phyloP scores from a whole-genome alignment of 148 eudicot species.

The Dianthus caryophyllus region DNA sequence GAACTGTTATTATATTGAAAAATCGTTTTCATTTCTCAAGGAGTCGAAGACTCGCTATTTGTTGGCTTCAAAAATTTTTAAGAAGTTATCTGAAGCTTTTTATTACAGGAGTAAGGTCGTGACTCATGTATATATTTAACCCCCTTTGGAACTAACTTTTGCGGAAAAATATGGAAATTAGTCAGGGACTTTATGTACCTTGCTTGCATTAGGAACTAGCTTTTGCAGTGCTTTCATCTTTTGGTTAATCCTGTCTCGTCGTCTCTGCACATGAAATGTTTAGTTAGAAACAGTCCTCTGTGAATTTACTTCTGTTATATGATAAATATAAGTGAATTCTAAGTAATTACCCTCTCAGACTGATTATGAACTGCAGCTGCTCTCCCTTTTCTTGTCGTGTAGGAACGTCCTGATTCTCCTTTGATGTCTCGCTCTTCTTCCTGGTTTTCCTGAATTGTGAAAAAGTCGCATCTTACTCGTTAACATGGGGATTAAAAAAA shows the following conservation, averaged over 20 bases:
- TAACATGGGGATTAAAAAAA: too few relatives aligned
- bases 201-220: constrained; percentile 86
- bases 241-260: constrained; percentile 86
- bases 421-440: constrained; percentile 48
- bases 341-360: constrained; percentile 64
- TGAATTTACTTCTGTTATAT: not conserved
- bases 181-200: constrained; percentile 33
- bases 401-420: constrained; percentile 48
- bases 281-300: constrained; percentile 13
- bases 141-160: constrained; percentile 90
- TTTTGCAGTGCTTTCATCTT: constrained; percentile 87
- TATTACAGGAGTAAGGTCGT: constrained; percentile 53
- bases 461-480: constrained; percentile 52
- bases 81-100: too few relatives aligned
- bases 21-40: too few relatives aligned
- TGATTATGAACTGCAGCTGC: constrained; percentile 82
- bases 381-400: constrained; percentile 53
- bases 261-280: constrained; percentile 37
- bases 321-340: not conserved
- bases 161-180: constrained; percentile 22
- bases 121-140: constrained; percentile 57
- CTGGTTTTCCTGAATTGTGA: constrained; percentile 37
- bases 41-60: too few relatives aligned
- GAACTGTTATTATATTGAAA: not conserved
- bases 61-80: too few relatives aligned